Evolutionary conservation across 148 eudicot species (phyloP).

Genomic region (Fagopyrum homotropicum): DNA sequence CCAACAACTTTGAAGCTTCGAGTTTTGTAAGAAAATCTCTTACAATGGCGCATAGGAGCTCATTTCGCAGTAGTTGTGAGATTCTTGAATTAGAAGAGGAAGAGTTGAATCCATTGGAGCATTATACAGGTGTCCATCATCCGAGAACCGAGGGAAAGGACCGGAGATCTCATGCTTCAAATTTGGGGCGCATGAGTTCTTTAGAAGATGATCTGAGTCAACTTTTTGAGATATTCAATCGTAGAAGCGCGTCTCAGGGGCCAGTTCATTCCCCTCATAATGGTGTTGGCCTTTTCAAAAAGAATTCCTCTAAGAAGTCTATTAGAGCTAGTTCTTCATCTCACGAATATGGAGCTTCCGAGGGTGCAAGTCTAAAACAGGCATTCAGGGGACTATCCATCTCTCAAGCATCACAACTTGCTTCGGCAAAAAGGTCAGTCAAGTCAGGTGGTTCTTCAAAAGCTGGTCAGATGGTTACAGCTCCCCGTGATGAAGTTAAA

Average conservation of each 20-base stretch:
- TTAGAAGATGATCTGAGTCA: conserved; percentile 83
- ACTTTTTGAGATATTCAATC: conserved; percentile 70
- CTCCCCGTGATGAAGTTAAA: conserved; percentile 22
- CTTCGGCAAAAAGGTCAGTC: conserved; percentile 59
- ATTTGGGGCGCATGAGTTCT: conserved; percentile 37
- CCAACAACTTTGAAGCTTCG: neutral
- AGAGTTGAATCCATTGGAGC: conserved; percentile 26
- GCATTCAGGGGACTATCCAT: conserved; percentile 88
- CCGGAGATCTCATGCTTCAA: conserved; percentile 34
- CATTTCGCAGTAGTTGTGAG: conserved; percentile 53
- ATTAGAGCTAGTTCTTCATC: conserved; percentile 39
- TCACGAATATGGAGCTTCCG: conserved; percentile 64
- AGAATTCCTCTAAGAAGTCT: conserved; percentile 59
- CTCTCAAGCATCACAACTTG: conserved; percentile 94
- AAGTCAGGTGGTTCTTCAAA: conserved; percentile 58
- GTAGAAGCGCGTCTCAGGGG: conserved; percentile 49
- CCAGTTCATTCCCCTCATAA: conserved; percentile 27
- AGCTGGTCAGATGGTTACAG: conserved; percentile 45
- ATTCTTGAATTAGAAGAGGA: conserved; percentile 63
- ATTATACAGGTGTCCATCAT: conserved; percentile 23
- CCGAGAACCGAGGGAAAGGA: conserved; percentile 32
- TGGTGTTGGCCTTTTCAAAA: conserved; percentile 27
- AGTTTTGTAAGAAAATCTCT: neutral
- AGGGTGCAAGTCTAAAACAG: conserved; percentile 72
- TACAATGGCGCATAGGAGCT: conserved; percentile 36